A percentile compares a stretch with the other conserved stretches of the same genome.
phyloP scores from a whole-genome alignment of 179 eudicot genomes.

The Sideroxylon spinosum region DNA sequence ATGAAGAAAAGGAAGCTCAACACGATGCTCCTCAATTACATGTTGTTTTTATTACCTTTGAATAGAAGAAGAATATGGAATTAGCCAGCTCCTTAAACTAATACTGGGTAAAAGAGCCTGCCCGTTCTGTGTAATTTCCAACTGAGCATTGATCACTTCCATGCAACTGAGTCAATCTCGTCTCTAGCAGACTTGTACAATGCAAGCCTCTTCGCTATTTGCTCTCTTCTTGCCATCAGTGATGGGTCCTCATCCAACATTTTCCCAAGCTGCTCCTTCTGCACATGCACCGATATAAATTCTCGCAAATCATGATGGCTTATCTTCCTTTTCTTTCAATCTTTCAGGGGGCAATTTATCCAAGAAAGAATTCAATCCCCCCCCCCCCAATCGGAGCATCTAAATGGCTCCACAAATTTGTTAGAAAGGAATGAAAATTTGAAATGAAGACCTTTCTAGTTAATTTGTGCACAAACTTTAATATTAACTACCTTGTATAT shows the following conservation, averaged over 20 bases:
- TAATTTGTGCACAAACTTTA: too few species aligned
- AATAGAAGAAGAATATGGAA: constrained; percentile 1
- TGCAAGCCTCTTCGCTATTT: constrained; percentile 70
- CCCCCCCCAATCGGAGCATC: too few species aligned
- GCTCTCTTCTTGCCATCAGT: constrained; percentile 78
- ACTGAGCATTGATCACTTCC: constrained; percentile 47
- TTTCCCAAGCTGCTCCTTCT: constrained; percentile 91
- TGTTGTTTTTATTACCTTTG: not conserved
- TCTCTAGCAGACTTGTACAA: constrained; percentile 94
- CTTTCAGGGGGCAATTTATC: not conserved
- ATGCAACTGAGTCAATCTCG: constrained; percentile 89
- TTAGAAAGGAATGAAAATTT: too few species aligned
- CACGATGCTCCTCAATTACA: constrained; percentile 2
- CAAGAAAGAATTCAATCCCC: not conserved
- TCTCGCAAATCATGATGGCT: too few species aligned
- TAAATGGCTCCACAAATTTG: too few species aligned
- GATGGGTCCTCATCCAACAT: constrained; percentile 94
- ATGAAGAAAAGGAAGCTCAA: not conserved
- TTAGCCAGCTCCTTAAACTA: not conserved
- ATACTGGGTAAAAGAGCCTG: not conserved
- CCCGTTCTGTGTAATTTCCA: not conserved
- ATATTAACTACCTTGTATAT: too few species aligned
- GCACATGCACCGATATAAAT: constrained; percentile 22
- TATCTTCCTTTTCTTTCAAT: not conserved
- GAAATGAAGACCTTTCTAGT: too few species aligned